phyloP scores from a whole-genome alignment of 2,329 filamentous ascomycete genomes.

The Setomelanomma holmii region DNA sequence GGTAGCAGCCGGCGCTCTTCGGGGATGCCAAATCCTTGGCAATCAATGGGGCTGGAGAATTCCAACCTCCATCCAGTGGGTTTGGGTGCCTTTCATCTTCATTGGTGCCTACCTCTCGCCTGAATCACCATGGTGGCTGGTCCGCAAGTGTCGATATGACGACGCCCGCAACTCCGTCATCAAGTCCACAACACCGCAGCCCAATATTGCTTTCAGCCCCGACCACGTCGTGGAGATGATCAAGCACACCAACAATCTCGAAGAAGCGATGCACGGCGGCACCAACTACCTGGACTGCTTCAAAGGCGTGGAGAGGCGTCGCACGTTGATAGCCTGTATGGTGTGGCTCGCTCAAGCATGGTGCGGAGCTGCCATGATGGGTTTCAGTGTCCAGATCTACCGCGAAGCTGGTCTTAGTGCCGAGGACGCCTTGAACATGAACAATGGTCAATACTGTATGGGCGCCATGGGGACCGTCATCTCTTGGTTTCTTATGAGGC shows the following conservation, averaged over 20 bases:
- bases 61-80: slow-evolving; percentile 72
- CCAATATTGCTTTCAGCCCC: slow-evolving; percentile 58
- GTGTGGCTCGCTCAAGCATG: slow-evolving; percentile 52
- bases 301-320: slow-evolving; percentile 74
- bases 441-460: slow-evolving; percentile 23
- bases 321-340: slow-evolving; percentile 73
- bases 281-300: slow-evolving; percentile 82
- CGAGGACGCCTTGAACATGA: slow-evolving; percentile 13
- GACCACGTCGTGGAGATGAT: slow-evolving; percentile 62
- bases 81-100: slow-evolving; percentile 62
- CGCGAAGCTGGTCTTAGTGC: not conserved
- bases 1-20: slow-evolving; percentile 72
- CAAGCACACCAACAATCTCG: slow-evolving; percentile 80
- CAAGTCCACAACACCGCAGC: slow-evolving; percentile 50
- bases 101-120: slow-evolving; percentile 50
- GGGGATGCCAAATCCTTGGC: slow-evolving; percentile 65
- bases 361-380: slow-evolving; percentile 26
- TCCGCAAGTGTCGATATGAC: slow-evolving; percentile 51
- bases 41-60: slow-evolving; percentile 72
- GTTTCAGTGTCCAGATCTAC: slow-evolving; percentile 25
- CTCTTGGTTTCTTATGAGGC: slow-evolving; percentile 78
- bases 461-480: slow-evolving; percentile 66
- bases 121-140: slow-evolving; percentile 59
- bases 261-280: slow-evolving; percentile 69
- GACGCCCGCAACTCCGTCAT: slow-evolving; percentile 57